These are phyloP conservation scores for Penicillium lividum DNA, from an alignment of 495 filamentous ascomycete genomes.

Conservation along the genomic window DNA sequence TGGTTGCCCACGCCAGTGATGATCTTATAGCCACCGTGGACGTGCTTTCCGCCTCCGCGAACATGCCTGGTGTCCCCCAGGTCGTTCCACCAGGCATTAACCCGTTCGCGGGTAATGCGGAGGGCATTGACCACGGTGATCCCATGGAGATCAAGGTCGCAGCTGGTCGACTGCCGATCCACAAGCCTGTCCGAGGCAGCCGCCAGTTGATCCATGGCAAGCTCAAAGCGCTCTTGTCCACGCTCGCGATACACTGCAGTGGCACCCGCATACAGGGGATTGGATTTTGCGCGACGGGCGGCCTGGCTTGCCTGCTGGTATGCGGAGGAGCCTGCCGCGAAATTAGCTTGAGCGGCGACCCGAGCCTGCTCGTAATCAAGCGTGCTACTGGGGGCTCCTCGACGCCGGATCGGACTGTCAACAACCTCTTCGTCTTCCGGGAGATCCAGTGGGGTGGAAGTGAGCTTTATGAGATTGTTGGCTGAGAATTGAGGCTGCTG, in stretches of 20 bases:
- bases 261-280: conserved; percentile 64
- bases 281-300: conserved; percentile 63
- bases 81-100: conserved; percentile 76
- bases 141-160: conserved; percentile 77
- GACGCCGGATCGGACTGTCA: conserved; percentile 6
- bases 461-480: conserved; percentile 44
- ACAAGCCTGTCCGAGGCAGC: conserved; percentile 64
- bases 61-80: conserved; percentile 60
- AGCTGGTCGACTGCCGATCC: conserved; percentile 54
- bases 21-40: conserved; percentile 61
- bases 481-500: conserved; percentile 33
- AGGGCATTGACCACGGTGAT: conserved; percentile 77
- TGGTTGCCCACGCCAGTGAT: conserved; percentile 82
- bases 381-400: conserved; percentile 8
- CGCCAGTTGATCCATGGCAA: conserved; percentile 43
- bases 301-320: conserved; percentile 61
- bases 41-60: conserved; percentile 43
- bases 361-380: conserved; percentile 30
- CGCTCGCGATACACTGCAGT: conserved; percentile 65
- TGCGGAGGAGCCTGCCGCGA: conserved; percentile 45
- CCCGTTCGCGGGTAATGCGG: conserved; percentile 67
- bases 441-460: conserved; percentile 32
- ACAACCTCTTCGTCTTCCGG: conserved; percentile 28
- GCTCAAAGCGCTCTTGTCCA: conserved; percentile 53
- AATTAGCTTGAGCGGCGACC: conserved; percentile 38